phyloP scores from a whole-genome alignment of 2,329 filamentous ascomycete genomes.

The Calonectria henricotiae region DNA sequence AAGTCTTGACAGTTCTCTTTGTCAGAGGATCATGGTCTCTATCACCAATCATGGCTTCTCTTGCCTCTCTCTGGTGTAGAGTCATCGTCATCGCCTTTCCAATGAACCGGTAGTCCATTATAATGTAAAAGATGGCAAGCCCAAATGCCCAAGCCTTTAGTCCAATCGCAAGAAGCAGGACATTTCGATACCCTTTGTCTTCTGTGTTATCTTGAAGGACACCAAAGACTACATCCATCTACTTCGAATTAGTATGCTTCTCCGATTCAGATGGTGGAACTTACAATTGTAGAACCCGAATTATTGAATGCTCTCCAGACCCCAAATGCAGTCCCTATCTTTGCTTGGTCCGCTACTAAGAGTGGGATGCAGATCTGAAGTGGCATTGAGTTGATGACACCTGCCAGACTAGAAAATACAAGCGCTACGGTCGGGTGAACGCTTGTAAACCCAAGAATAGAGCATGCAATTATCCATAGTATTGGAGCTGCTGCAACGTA shows the following conservation, averaged over 20 bases:
- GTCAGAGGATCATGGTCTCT: slow-evolving; percentile 43
- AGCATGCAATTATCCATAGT: slow-evolving; percentile 44
- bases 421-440: slow-evolving; percentile 45
- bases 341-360: slow-evolving; percentile 48
- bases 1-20: slow-evolving; percentile 38
- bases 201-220: slow-evolving; percentile 47
- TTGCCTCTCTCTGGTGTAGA: slow-evolving; percentile 37
- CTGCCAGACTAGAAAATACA: slow-evolving; percentile 43
- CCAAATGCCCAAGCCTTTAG: slow-evolving; percentile 47
- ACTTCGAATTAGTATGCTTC: not conserved
- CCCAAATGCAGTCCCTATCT: slow-evolving; percentile 49
- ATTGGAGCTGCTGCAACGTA: slow-evolving; percentile 46
- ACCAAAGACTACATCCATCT: slow-evolving; percentile 51
- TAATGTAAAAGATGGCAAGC: slow-evolving; percentile 42
- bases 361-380: slow-evolving; percentile 49
- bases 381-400: slow-evolving; percentile 48
- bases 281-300: slow-evolving; percentile 48
- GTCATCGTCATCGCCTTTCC: slow-evolving; percentile 48
- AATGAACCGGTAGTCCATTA: slow-evolving; percentile 45
- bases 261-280: not conserved
- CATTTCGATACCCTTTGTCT: slow-evolving; percentile 42
- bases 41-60: slow-evolving; percentile 40
- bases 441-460: slow-evolving; percentile 46
- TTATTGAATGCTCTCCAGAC: slow-evolving; percentile 50
- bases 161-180: slow-evolving; percentile 39